Base-by-base conservation (phyloP, 2,329 filamentous ascomycete genomes). In the Onygenales sp. region DNA sequence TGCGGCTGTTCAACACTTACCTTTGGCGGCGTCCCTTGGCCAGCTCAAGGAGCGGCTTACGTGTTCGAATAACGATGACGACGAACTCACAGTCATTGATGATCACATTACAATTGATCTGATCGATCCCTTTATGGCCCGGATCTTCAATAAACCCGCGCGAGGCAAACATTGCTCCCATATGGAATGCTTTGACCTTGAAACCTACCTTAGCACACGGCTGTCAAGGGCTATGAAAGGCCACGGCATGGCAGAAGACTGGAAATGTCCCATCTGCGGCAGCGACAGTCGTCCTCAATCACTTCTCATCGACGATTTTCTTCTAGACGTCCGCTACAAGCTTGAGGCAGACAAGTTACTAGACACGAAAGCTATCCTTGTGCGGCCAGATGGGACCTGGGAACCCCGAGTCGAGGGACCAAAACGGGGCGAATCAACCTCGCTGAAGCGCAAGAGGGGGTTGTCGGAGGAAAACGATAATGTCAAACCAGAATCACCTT, bases 121-220 rank as follows among this genome's bases (percentile, higher is more conserved):
- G 11, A 73, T 81, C 0, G 85, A 88, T 64, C 84, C 86, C 0
- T 87, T 87, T 63, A 85, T 75, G 53, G 73, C 78, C 1, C 71
- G 64, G 10, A 77, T 93, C 9, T 90, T 87, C 65, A 73, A 79
- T 4, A 76, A 78, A 0, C 92, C 93, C 1, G 88, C 85, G 2
- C 84, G 91, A 32, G 84, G 88, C 31, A 72, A 63, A 6, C 61
- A 67, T 2, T 98, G 93, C 66, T 73, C 74, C 27, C 92, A 98
- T 65, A 74, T 85, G 37, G 88, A 96, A 64, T 95, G 90, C 65
- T 96, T 97, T 65, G 92, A 97, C 65, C 81, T 96, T 6, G 79
- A 86, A 17, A 91, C 81, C 0, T 97, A 88, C 74, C 78, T 98
- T 7, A 68, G 75, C 11, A 88, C 85, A 4, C 82, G 88, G 13